Base-by-base conservation (phyloP, 495 filamentous ascomycete genomes). In the Penicillium ucsense region DNA sequence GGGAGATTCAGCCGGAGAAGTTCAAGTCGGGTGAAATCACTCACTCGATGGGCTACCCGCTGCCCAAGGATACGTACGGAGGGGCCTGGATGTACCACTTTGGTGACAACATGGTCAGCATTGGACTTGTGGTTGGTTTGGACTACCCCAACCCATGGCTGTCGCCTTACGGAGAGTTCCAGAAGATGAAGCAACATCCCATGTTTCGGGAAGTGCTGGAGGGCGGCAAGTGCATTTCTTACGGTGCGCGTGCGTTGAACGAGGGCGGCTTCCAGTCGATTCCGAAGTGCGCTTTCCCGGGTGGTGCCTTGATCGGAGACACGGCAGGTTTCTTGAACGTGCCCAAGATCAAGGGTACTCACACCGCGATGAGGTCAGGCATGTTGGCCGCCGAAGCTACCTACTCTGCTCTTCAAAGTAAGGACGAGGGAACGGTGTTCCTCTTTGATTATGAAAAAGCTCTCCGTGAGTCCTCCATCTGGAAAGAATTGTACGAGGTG, bases 41-140 rank as follows among this genome's bases (percentile, higher is more conserved):
- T 6, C 94, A 99, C 71, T 88, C 89, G 4, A 81, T 99, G 84
- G 92, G 92, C 9, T 97, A 94, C 60, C 92, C 92, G 9, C 66
- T 99, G 31, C 83, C 90, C 6, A 74, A 67, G 57, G 84, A 95
- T 63, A 95, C 89, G 4, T 99, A 99, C 52, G 92, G 92, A 53
- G 92, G 92, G 54, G 88, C 86, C 35, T 99, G 86, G 85, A 88
- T 99, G 82, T 99, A 99, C 57, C 92, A 99, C 65, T 98, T 97
- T 61, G 92, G 89, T 20, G 90, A 97, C 53, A 97, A 97, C 65
- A 80, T 96, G 55, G 92, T 97, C 54, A 91, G 85, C 56, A 77
- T 99, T 38, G 92, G 92, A 8, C 76, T 96, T 32, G 92, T 99
- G 11, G 87, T 94, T 31, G 92, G 91, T 29, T 76, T 99, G 31